Evolutionary conservation across 2,329 filamentous ascomycete genomes (phyloP), one percentile per base, ranked within the genome.

Genomic region (Fusarium sororula): DNA sequence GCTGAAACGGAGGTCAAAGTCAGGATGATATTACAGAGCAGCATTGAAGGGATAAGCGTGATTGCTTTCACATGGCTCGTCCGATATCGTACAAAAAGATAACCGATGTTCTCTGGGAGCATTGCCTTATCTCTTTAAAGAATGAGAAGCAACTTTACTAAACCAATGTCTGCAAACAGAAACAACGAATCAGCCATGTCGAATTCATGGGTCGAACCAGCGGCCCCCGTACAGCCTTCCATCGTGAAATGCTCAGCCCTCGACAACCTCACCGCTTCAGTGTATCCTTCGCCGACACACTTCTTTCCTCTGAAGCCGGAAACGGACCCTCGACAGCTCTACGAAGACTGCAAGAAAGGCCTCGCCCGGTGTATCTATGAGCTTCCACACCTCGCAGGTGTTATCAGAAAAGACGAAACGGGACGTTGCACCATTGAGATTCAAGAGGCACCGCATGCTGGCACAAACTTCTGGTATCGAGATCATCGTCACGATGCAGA

Each of bases 201-300:
- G 22, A 14, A 37, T 55, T 48, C 65, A 20, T 68, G 65, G 65
- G 61, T 68, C 51, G 51, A 59, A 39, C 65, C 65, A 28, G 65
- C 61, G 17, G 54, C 35, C 7, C 26, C 35, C 5, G 1, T 65
- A 32, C 45, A 38, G 11, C 26, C 65, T 14, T 26, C 22, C 32
- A 26, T 32, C 11, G 50, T 65, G 20, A 65, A 26, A 26, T 65
- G 45, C 24, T 68, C 65, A 26, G 54, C 65, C 14, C 37, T 68
- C 28, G 65, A 68, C 17, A 68, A 68, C 18, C 37, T 68, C 39
- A 68, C 65, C 13, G 65, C 61, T 14, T 48, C 65, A 5, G 65
- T 68, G 7, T 68, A 68, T 47, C 65, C 65, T 48, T 65, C 65
- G 1, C 65, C 65, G 2, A 45, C 65, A 14, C n/a, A 68, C 7